Conservation (phyloP, 192 early-diverging fungal species). For the Umbelopsis sp. region DNA sequence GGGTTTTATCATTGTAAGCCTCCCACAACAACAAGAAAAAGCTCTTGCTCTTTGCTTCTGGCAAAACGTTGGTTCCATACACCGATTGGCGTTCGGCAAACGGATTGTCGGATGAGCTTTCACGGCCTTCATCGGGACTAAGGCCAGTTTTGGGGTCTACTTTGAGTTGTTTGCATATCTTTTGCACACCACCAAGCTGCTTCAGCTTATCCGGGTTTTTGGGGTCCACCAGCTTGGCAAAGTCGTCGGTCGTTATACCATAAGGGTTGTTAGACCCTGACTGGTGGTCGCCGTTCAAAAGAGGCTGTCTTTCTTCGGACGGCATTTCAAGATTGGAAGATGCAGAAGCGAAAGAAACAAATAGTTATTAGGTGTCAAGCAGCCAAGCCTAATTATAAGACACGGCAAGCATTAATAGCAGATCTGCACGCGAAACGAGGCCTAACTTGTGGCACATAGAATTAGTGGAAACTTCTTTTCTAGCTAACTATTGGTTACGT, state of each 20-base stretch:
- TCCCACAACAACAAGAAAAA: slow-evolving; percentile 58
- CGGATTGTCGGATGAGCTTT: slow-evolving; percentile 25
- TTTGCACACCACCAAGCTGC: slow-evolving; percentile 60
- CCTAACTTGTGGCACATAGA: neutral
- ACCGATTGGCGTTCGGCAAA: slow-evolving; percentile 44
- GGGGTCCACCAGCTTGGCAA: slow-evolving; percentile 65
- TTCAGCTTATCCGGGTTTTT: slow-evolving; percentile 62
- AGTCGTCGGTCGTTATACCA: slow-evolving; percentile 51
- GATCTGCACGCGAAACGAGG: slow-evolving; percentile 12
- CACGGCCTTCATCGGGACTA: slow-evolving; percentile 44
- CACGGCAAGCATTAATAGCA: neutral
- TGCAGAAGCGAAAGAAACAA: slow-evolving; percentile 7
- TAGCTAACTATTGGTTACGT: neutral
- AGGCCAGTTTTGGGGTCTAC: slow-evolving; percentile 68
- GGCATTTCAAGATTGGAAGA: neutral
- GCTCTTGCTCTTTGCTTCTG: slow-evolving; percentile 53
- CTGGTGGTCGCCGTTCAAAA: slow-evolving; percentile 1
- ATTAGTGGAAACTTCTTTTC: neutral
- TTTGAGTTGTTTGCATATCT: slow-evolving; percentile 59
- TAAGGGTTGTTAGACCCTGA: slow-evolving; percentile 33
- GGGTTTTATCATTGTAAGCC: slow-evolving; percentile 73
- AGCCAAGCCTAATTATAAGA: neutral
- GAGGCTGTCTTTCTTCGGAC: slow-evolving; percentile 14
- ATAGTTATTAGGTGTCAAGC: neutral
- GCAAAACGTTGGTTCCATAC: slow-evolving; percentile 59